These are phyloP conservation scores for Puccinia novopanici DNA, from an alignment of 1,284 basidiomycete genomes.

Conservation along the genomic window DNA sequence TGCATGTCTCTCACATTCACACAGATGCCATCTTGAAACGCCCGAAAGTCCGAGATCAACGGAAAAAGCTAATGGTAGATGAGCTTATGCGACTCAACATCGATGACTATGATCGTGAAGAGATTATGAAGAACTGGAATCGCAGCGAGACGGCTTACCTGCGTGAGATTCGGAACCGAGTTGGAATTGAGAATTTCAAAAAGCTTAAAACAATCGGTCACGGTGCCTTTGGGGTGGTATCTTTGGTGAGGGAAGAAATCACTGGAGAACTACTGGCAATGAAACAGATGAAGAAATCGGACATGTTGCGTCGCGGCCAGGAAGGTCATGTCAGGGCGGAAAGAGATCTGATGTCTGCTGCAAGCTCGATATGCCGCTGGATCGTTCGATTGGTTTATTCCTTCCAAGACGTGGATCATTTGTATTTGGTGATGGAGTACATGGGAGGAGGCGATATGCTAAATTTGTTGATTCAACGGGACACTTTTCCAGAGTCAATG, in stretches of 20 bases:
- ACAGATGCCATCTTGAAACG: slow-evolving; percentile 68
- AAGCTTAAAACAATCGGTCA: slow-evolving; percentile 94
- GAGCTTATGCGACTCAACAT: slow-evolving; percentile 77
- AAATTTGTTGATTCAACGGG: slow-evolving; percentile 88
- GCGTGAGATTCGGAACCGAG: slow-evolving; percentile 76
- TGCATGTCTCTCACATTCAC: neutral
- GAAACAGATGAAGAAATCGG: slow-evolving; percentile 94
- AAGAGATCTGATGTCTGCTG: slow-evolving; percentile 80
- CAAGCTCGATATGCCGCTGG: slow-evolving; percentile 69
- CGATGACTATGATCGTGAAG: slow-evolving; percentile 70
- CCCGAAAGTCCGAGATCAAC: slow-evolving; percentile 74
- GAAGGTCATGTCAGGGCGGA: slow-evolving; percentile 93
- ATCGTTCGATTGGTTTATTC: slow-evolving; percentile 88
- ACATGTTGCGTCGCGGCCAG: slow-evolving; percentile 97
- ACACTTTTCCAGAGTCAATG: slow-evolving; percentile 90
- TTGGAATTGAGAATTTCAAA: slow-evolving; percentile 80
- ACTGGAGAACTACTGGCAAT: slow-evolving; percentile 85
- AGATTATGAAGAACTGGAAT: slow-evolving; percentile 73
- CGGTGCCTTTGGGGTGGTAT: slow-evolving; percentile 95
- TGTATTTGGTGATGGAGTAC: slow-evolving; percentile 72
- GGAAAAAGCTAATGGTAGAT: slow-evolving; percentile 78
- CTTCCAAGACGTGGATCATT: slow-evolving; percentile 82
- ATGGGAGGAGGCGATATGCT: slow-evolving; percentile 96
- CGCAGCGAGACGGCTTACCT: slow-evolving; percentile 86
- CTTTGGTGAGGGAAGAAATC: slow-evolving; percentile 78